Conservation (phyloP, 2,329 filamentous ascomycete genomes). For the Pseudogymnoascus sp. region DNA sequence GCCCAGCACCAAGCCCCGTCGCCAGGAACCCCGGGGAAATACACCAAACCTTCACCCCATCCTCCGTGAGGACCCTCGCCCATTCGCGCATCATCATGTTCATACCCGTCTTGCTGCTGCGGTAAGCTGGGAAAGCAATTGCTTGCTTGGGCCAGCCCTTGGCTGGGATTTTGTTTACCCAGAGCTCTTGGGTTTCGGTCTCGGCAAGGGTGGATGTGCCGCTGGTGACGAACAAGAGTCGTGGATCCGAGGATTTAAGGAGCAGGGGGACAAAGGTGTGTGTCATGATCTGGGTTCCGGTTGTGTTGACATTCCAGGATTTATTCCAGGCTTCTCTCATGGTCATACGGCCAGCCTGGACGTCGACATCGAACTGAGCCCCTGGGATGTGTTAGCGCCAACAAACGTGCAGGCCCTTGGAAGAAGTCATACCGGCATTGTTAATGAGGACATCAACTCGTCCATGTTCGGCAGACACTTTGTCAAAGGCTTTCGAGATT, state of each 20-base stretch:
- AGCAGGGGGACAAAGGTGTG: slow-evolving; percentile 35
- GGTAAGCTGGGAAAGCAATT: slow-evolving; percentile 29
- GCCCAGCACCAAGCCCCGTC: slow-evolving; percentile 36
- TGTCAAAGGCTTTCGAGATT: slow-evolving; percentile 26
- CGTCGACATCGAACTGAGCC: slow-evolving; percentile 26
- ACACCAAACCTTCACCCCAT: slow-evolving; percentile 44
- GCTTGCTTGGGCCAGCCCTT: slow-evolving; percentile 37
- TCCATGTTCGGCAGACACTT: slow-evolving; percentile 24
- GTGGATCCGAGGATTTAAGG: slow-evolving; percentile 36
- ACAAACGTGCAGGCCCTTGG: not conserved
- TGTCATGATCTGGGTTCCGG: slow-evolving; percentile 34
- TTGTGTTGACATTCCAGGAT: slow-evolving; percentile 37
- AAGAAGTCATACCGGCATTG: slow-evolving; percentile 22
- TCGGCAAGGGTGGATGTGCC: slow-evolving; percentile 33
- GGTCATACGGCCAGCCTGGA: slow-evolving; percentile 22
- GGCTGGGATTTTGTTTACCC: slow-evolving; percentile 19
- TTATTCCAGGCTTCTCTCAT: slow-evolving; percentile 35
- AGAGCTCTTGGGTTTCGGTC: slow-evolving; percentile 15
- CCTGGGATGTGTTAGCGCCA: slow-evolving; percentile 12
- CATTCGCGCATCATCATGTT: slow-evolving; percentile 45
- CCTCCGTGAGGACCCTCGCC: slow-evolving; percentile 35
- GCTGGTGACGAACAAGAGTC: slow-evolving; percentile 42
- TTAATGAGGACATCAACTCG: slow-evolving; percentile 31
- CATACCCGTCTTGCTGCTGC: slow-evolving; percentile 36
- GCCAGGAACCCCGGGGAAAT: slow-evolving; percentile 44